Evolutionary conservation across 208 protist genomes (phyloP).

Genomic region (Strigomonas oncopelti): DNA sequence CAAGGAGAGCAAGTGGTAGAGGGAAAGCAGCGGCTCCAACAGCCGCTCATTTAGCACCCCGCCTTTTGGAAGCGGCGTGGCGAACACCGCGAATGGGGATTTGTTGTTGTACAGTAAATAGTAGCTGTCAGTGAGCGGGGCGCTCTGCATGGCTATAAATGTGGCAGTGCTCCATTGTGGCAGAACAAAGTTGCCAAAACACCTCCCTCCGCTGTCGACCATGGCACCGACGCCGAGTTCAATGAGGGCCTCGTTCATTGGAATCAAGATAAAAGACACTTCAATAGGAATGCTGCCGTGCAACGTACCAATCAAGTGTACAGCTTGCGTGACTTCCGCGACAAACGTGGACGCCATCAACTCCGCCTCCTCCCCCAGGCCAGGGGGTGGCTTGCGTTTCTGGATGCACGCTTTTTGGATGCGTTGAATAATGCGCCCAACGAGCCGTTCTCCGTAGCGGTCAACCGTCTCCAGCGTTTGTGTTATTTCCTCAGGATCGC

Average conservation of each 20-base stretch:
- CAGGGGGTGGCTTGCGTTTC: conserved; percentile 29
- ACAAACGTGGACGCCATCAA: conserved; percentile 25
- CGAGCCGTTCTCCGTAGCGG: conserved; percentile 58
- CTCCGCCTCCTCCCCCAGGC: conserved; percentile 27
- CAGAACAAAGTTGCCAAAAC: conserved; percentile 34
- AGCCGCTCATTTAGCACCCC: conserved; percentile 43
- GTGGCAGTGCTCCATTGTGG: conserved; percentile 54
- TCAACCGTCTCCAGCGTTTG: conserved; percentile 69
- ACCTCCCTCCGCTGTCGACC: conserved; percentile 40
- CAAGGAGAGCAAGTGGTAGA: conserved; percentile 58
- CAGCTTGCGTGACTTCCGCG: conserved; percentile 40
- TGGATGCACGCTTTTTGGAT: conserved; percentile 37
- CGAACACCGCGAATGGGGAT: conserved; percentile 64
- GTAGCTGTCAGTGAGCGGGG: conserved; percentile 42
- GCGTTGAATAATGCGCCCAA: conserved; percentile 51
- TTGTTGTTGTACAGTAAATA: conserved; percentile 65
- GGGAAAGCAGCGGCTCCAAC: conserved; percentile 58
- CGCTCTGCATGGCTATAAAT: conserved; percentile 55
- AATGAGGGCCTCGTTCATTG: conserved; percentile 43
- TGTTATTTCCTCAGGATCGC: conserved; percentile 66
- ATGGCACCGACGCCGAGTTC: conserved; percentile 42
- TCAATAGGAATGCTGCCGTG: conserved; percentile 44
- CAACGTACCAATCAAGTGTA: conserved; percentile 57
- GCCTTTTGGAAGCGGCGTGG: conserved; percentile 27
- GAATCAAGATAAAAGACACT: conserved; percentile 36